Evolutionary conservation across 768 basidiomycete genomes (phyloP), one percentile per base, ranked within the genome.

Genomic region (Suillus plorans): DNA sequence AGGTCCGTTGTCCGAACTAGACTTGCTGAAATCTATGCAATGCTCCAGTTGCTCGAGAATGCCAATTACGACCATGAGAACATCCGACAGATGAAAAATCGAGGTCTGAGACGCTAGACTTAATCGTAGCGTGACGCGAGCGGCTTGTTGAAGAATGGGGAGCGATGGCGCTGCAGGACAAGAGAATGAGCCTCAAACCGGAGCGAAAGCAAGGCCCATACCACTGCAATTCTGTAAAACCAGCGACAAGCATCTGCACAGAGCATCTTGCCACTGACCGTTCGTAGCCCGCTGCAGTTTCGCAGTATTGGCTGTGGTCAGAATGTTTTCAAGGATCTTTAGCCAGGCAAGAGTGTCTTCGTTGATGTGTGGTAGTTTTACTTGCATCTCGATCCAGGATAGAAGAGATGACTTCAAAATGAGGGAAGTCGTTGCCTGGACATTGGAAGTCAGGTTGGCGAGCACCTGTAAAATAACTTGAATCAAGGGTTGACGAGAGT

Each of bases 331-430:
- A 3, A 91, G 68, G 52, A 90, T 85, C 60, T 83, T 86, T 36
- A 85, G 76, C 89, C 90, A 93, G 5, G 84, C 85, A 14, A 88
- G 69, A 10, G 77, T 76, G 41, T 59, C 41, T 65, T 87, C 84
- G 0, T 74, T 76, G n/a, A 68, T 64, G 1, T 52, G 28, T 2
- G 31, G 62, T 14, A 66, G 62, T 42, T 58, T 53, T 10, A 92
- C 70, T 69, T 93, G 91, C 77, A 91, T 86, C 71, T 91, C 88
- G 31, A 96, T 86, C 95, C 95, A 98, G 0, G 88, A 76, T 3
- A 97, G 77, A 9, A 96, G 79, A 1, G 86, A 84, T 0, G 89
- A 88, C 68, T 89, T 89, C 59, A 92, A 80, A 13, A 94, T 77
- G 50, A 97, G 80, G 0, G 90, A 89, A 13, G 82, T 86, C 8